These are phyloP conservation scores for Camelina hispida DNA, from an alignment of 345 rosid species.

Conservation along the genomic window DNA sequence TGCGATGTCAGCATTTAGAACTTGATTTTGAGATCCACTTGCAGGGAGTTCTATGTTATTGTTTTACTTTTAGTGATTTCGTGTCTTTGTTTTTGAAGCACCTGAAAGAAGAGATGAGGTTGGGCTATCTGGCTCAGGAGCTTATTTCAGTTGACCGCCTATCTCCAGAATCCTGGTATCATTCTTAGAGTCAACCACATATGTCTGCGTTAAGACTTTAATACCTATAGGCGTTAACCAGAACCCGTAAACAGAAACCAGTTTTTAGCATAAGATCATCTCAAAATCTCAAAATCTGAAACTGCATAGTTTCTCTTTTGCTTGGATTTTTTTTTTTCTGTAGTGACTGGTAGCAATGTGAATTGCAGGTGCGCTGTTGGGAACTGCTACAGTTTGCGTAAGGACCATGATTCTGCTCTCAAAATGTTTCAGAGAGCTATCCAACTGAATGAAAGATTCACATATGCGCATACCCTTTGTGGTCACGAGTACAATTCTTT, in stretches of 20 bases:
- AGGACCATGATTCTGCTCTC: conserved; percentile 90
- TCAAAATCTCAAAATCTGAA: conserved; percentile 1
- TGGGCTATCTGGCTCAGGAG: conserved; percentile 88
- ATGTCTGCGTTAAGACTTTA: neutral
- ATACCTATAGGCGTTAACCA: conserved; percentile 1
- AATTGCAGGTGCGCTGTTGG: conserved; percentile 90
- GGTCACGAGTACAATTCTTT: conserved; percentile 83
- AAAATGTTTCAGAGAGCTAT: conserved; percentile 87
- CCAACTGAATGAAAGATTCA: conserved; percentile 79
- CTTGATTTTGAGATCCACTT: neutral
- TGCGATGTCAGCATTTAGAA: conserved; percentile 1
- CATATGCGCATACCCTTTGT: conserved; percentile 90
- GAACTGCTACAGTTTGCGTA: conserved; percentile 86
- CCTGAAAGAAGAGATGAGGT: conserved; percentile 86
- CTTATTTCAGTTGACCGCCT: conserved; percentile 75
- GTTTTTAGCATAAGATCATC: conserved; percentile 1
- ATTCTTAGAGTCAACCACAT: conserved; percentile 18
- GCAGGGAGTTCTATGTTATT: neutral
- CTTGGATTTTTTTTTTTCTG: conserved; percentile 5
- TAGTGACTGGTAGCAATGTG: conserved; percentile 28
- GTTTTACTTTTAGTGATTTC: neutral
- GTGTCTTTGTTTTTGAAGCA: conserved; percentile 59
- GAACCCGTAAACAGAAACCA: neutral
- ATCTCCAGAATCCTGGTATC: conserved; percentile 94
- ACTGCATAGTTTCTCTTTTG: conserved; percentile 2